Conservation (phyloP, 306 rosid species). For the Boehmeria nivea region DNA sequence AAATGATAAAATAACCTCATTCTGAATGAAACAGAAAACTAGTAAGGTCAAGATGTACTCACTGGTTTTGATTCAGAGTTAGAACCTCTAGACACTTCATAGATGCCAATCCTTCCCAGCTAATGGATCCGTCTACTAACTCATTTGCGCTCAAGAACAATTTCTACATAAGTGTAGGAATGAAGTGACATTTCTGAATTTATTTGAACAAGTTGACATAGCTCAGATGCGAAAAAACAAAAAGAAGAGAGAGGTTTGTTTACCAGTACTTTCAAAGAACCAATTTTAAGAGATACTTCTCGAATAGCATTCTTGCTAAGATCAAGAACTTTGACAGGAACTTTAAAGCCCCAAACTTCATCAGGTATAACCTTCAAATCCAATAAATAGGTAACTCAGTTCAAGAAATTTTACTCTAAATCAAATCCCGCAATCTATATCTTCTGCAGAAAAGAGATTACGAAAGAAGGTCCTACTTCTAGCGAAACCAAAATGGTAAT, state of each 20-base stretch:
- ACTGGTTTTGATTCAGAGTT: constrained; percentile 72
- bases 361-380: constrained; percentile 62
- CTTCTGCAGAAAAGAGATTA: too few relatives aligned
- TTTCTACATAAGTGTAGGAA: constrained; percentile 48
- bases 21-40: too few relatives aligned
- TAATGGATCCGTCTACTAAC: constrained; percentile 45
- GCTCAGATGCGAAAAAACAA: constrained; percentile 11
- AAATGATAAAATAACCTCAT: not conserved
- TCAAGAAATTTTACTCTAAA: not conserved
- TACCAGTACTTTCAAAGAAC: constrained; percentile 57
- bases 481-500: too few relatives aligned
- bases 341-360: constrained; percentile 71
- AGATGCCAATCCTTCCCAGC: constrained; percentile 63
- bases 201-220: not conserved
- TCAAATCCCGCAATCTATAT: not conserved
- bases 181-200: constrained; percentile 12
- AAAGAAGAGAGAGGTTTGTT: constrained; percentile 16
- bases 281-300: constrained; percentile 49
- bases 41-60: constrained; percentile 29
- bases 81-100: constrained; percentile 56
- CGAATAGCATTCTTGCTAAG: constrained; percentile 52
- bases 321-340: constrained; percentile 64
- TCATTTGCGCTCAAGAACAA: constrained; percentile 50
- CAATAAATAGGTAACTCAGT: constrained; percentile 5
- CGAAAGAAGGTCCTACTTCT: too few relatives aligned